A percentile compares a stretch with the other conserved stretches of the same genome.
Evolutionary conservation across 257 asterid species (phyloP).

Genomic region (Prunella vulgaris): DNA sequence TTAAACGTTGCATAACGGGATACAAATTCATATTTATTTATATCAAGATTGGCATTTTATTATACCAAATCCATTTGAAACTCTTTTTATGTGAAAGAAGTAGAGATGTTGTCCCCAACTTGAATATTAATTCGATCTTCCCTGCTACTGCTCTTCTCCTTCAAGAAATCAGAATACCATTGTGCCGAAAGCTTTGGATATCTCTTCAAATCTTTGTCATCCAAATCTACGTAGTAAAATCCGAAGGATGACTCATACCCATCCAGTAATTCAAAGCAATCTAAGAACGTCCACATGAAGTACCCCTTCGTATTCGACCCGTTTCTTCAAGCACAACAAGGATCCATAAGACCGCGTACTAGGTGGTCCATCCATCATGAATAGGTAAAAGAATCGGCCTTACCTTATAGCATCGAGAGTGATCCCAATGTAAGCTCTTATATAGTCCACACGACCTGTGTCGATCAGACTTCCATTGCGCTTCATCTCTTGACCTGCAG

Average conservation of each 20-base stretch:
- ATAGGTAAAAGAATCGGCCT: neutral
- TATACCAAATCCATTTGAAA: no score
- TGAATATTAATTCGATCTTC: neutral
- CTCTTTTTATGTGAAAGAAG: neutral
- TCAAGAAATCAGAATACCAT: conserved; percentile 34
- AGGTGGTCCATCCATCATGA: neutral
- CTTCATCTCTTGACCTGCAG: conserved; percentile 13
- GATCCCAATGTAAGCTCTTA: conserved; percentile 39
- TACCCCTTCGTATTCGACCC: conserved; percentile 34
- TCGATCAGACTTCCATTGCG: conserved; percentile 38
- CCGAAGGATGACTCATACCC: conserved; percentile 34
- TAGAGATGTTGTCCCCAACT: neutral
- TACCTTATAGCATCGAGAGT: conserved; percentile 48
- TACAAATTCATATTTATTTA: no score
- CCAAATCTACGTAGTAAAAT: conserved; percentile 43
- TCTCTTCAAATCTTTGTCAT: conserved; percentile 31
- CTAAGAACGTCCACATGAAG: conserved; percentile 39
- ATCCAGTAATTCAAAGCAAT: conserved; percentile 34
- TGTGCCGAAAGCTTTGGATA: conserved; percentile 34
- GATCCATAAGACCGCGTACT: neutral
- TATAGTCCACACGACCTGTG: conserved; percentile 30
- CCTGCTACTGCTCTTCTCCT: conserved; percentile 11
- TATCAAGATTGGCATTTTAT: no score
- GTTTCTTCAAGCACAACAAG: conserved; percentile 23
- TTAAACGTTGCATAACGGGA: no score